Evolutionary conservation across 345 rosid genomes (phyloP).

Genomic region (Citrus inodora): DNA sequence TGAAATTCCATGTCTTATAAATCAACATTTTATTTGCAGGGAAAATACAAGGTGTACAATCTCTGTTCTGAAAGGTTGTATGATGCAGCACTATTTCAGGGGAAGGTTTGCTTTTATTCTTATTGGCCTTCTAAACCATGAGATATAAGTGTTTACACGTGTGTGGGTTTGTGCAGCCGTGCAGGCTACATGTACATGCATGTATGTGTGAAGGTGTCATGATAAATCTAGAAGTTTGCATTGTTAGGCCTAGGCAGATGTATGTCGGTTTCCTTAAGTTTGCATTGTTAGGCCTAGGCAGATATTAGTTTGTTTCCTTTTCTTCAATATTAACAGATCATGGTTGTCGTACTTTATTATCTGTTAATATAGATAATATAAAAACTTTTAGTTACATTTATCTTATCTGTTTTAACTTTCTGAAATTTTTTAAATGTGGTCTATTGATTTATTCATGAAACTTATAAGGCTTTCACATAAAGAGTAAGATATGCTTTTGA

Average conservation of each 20-base stretch:
- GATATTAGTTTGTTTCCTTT: background rate
- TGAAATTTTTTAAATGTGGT: background rate
- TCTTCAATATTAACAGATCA: background rate
- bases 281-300: background rate
- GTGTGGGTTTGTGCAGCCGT: background rate
- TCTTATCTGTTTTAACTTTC: background rate
- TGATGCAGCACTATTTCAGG: slow-evolving; percentile 78
- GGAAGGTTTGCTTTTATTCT: slow-evolving; percentile 57
- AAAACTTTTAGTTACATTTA: background rate
- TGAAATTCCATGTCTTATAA: slow-evolving; percentile 5
- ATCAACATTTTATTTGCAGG: slow-evolving; percentile 43
- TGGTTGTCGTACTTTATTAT: background rate
- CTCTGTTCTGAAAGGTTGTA: slow-evolving; percentile 95
- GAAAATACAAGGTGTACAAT: slow-evolving; percentile 90
- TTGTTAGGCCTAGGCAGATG: background rate
- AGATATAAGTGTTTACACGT: background rate
- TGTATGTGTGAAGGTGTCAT: background rate
- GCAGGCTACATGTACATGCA: too few species aligned
- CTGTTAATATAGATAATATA: too few species aligned
- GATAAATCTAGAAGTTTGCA: background rate
- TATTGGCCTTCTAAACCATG: background rate
- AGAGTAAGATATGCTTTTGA: background rate
- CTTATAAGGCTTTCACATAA: background rate
- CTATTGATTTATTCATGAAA: background rate
- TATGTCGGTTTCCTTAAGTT: background rate